A percentile compares a stretch with the other conserved stretches of the same genome.
These are phyloP conservation scores for Penicillium sp. DNA, from an alignment of 2,329 filamentous ascomycete species.

Conservation along the genomic window DNA sequence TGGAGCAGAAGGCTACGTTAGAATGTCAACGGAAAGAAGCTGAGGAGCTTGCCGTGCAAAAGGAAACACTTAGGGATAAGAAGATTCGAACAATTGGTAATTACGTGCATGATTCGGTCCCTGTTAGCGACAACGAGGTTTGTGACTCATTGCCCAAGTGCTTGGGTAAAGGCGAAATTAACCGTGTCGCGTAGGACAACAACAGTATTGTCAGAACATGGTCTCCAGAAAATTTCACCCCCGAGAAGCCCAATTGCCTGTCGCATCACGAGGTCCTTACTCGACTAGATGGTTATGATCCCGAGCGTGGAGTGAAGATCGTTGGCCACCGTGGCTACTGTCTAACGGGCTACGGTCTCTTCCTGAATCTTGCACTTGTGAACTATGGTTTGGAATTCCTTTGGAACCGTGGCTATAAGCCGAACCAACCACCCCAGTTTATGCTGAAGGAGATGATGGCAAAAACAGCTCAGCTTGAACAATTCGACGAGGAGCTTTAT, in stretches of 20 bases:
- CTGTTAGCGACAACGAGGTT: constrained; percentile 79
- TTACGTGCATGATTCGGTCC: constrained; percentile 87
- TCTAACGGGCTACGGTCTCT: constrained; percentile 85
- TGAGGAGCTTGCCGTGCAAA: constrained; percentile 74
- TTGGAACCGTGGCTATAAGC: constrained; percentile 76
- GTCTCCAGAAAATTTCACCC: constrained; percentile 74
- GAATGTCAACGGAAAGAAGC: constrained; percentile 82
- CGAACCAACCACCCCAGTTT: constrained; percentile 87
- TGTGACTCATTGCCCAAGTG: background rate
- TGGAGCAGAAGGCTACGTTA: constrained; percentile 76
- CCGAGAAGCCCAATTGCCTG: constrained; percentile 77
- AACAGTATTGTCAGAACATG: constrained; percentile 79
- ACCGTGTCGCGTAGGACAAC: constrained; percentile 63
- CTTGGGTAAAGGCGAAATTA: background rate
- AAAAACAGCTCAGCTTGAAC: constrained; percentile 94
- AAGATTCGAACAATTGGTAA: constrained; percentile 89
- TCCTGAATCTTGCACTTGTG: constrained; percentile 88
- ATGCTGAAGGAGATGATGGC: constrained; percentile 97
- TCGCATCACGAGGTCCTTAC: constrained; percentile 95
- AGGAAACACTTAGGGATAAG: constrained; percentile 72
- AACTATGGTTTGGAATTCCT: constrained; percentile 96
- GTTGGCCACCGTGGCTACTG: constrained; percentile 96
- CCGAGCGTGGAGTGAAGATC: constrained; percentile 89
- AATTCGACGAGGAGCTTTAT: constrained; percentile 98
- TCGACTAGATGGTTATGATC: constrained; percentile 87